These are phyloP conservation scores for Perkinsela sp. DNA, from an alignment of 208 protist genomes.

Conservation along the genomic window DNA sequence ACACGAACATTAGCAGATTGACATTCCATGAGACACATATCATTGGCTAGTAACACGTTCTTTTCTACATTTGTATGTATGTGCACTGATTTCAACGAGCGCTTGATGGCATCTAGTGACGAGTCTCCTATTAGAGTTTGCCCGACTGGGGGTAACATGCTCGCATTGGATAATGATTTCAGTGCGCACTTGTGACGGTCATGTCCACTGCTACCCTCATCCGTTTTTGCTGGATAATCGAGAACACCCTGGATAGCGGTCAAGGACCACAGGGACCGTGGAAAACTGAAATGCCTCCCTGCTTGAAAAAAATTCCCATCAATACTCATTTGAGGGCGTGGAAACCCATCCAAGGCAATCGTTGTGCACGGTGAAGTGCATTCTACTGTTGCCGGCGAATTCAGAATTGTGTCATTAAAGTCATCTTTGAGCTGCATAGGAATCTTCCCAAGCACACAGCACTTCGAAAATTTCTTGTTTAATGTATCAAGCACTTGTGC, in stretches of 20 bases:
- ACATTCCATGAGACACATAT: not conserved
- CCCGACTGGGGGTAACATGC: not conserved
- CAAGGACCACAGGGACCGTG: not conserved
- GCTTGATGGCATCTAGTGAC: not conserved
- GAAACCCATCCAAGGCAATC: not conserved
- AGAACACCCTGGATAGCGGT: not conserved
- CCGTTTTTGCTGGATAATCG: not conserved
- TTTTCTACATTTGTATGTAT: not conserved
- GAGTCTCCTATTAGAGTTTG: not conserved
- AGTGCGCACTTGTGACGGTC: not conserved
- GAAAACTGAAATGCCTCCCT: not conserved
- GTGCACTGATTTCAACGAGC: not conserved
- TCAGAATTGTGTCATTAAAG: not conserved
- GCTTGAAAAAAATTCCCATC: not conserved
- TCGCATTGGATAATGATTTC: not conserved
- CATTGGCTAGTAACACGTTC: not conserved
- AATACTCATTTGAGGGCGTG: not conserved
- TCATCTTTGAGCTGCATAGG: not conserved
- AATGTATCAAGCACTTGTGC: not conserved
- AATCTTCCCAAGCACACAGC: not conserved
- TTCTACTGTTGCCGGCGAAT: not conserved
- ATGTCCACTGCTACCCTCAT: not conserved
- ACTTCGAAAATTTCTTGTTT: not conserved
- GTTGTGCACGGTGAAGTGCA: not conserved
- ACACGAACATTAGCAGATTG: not conserved